These are phyloP conservation scores for Mycena epipterygia DNA, from an alignment of 768 basidiomycete species.

Conservation along the genomic window DNA sequence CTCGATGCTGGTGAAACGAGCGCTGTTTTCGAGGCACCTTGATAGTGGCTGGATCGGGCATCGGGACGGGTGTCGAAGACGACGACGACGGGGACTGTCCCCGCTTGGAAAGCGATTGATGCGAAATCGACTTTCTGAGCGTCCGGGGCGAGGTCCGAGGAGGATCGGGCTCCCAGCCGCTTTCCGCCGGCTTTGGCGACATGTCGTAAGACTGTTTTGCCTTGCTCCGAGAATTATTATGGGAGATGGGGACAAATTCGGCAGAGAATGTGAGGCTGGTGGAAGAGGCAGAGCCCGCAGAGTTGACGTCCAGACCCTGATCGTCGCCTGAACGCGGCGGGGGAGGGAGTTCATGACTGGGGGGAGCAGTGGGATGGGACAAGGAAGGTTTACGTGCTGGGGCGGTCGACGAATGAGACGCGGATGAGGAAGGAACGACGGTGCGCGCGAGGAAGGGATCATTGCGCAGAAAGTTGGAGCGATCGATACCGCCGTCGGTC, in stretches of 20 bases:
- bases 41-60: constrained; percentile 43
- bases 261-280: constrained; percentile 59
- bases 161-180: constrained; percentile 34
- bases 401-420: constrained; percentile 30
- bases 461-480: constrained; percentile 48
- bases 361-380: constrained; percentile 64
- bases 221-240: constrained; percentile 17
- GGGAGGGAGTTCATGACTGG: constrained; percentile 60
- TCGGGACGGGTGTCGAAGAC: constrained; percentile 43
- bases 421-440: constrained; percentile 47
- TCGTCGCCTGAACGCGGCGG: constrained; percentile 49
- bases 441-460: constrained; percentile 29
- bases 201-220: constrained; percentile 9
- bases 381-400: constrained; percentile 59
- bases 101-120: constrained; percentile 63
- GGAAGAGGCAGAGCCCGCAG: constrained; percentile 45
- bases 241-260: constrained; percentile 17
- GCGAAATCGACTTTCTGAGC: constrained; percentile 69
- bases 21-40: constrained; percentile 67
- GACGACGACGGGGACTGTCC: constrained; percentile 47
- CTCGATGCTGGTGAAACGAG: constrained; percentile 72
- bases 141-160: constrained; percentile 43
- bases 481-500: constrained; percentile 56
- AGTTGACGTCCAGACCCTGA: constrained; percentile 1
- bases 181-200: constrained; percentile 18